phyloP scores from a whole-genome alignment of 805 yeast species.

The Wickerhamiella australiensis region DNA sequence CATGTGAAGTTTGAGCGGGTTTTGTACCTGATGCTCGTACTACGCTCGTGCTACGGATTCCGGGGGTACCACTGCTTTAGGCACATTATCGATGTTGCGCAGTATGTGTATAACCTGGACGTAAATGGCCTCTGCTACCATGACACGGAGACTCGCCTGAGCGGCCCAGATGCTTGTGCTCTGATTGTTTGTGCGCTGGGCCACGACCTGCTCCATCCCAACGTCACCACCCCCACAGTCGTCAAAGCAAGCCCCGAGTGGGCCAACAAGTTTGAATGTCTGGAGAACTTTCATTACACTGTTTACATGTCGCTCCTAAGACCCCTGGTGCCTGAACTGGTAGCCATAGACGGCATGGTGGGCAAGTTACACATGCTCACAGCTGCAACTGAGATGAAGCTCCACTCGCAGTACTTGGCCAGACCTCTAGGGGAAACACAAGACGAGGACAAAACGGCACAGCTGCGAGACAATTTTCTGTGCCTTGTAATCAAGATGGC shows the following conservation, averaged over 20 bases:
- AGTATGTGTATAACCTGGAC: conserved; percentile 54
- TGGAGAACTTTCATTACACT: conserved; percentile 73
- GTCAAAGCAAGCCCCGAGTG: conserved; percentile 48
- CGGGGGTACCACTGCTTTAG: conserved; percentile 90
- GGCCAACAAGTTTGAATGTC: conserved; percentile 46
- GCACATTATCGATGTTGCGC: conserved; percentile 92
- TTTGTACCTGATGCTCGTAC: conserved; percentile 23
- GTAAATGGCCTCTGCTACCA: conserved; percentile 12
- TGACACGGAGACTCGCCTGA: conserved; percentile 1
- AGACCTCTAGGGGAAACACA: conserved; percentile 21
- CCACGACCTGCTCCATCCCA: conserved; percentile 96
- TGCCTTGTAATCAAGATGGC: conserved; percentile 81
- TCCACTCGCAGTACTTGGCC: conserved; percentile 61
- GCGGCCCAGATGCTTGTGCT: conserved; percentile 40
- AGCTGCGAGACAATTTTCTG: conserved; percentile 28
- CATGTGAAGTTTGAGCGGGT: neutral
- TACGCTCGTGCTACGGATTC: conserved; percentile 67
- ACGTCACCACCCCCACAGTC: conserved; percentile 73
- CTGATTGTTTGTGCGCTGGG: conserved; percentile 76
- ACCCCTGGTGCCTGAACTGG: conserved; percentile 40
- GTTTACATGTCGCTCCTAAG: conserved; percentile 42
- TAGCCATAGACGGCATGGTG: conserved; percentile 13
- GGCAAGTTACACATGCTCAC: conserved; percentile 33
- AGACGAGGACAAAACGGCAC: neutral
- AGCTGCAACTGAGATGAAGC: conserved; percentile 88